Base-by-base conservation (phyloP, 2,329 filamentous ascomycete species). In the Remersonia thermophila region DNA sequence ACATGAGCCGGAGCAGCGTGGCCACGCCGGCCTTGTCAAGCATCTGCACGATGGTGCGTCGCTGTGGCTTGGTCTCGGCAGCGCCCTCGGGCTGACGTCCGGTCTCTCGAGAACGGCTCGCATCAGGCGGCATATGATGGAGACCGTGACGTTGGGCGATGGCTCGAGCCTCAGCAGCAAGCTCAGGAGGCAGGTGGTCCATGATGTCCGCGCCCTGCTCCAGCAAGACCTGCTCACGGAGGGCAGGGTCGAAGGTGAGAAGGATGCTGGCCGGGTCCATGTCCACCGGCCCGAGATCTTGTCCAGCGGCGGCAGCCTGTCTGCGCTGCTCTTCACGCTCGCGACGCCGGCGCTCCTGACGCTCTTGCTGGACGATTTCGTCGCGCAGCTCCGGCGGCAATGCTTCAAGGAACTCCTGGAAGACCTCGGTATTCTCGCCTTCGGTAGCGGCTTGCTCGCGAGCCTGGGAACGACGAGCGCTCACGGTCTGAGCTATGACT, bases 1-100 rank as follows among this genome's bases (percentile, higher is more conserved):
- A 98, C 89, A 98, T 95, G 8, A 98, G 71, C n/a, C 93, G 83
- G 30, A 98, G 69, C 25, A 98, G 66, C n/a, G 91, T 96, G 17
- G 93, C 91, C 46, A 98, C 80, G 17, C 93, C 91, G 32, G 87
- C 73, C 60, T 94, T 95, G 58, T 98, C 91, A 20, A 98, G 73
- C 81, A 98, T 94, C 55, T 98, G 91, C 16, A 94, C 83, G 39
- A 93, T 82, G 15, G 84, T 79, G 42, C 83, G 81, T 39, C 83
- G 77, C 50, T 82, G 80, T 27, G 68, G 61, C 61, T 86, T 89
- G 55, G 69, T 71, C 46, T 74, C 60, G 46, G 39, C 44, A 9
- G 51, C 51, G 17, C 51, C 48, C 35, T 52, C 54, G 12, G 51
- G 30, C 49, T 40, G 45, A 30, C 43, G 45, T n/a, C 35, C 27